Base-by-base conservation (phyloP, 495 filamentous ascomycete genomes). In the Jackrogersella minutella region DNA sequence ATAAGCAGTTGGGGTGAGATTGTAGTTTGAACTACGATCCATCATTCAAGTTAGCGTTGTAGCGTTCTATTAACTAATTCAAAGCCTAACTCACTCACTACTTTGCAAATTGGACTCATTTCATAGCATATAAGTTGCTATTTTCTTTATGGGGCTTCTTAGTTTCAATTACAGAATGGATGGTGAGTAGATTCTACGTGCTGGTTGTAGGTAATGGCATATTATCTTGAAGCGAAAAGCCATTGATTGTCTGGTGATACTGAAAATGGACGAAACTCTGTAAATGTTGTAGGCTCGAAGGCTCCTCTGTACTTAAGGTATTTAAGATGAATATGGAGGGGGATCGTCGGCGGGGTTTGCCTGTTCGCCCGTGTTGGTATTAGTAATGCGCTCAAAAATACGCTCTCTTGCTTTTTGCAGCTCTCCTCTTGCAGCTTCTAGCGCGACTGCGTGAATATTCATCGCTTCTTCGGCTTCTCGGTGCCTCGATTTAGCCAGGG, bases 371-470 rank as follows among this genome's bases (percentile, higher is more conserved):
- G 9, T 5, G 22, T 37, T 26, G 26, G 8, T 26, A 58, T 54
- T 16, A 60, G 67, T 11, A 44, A 66, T 43, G 40, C 58, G 66
- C 36, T 76, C 69, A 59, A 79, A 78, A 8, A 70, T 76, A 13
- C 22, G 41, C 52, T 69, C 68, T 46, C 80, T 74, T 30, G 72
- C 72, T 64, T 64, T 76, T 61, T 81, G 80, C 62, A 84, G 51
- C 43, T 76, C 74, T 40, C 47, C 47, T 50, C 80, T 70, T 19
- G 75, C 73, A 4, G 72, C 46, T 53, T 72, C 54, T 22, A 82
- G 58, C 7, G 62, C 55, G 51, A 52, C 62, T 26, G 74, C 73
- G 31, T 66, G 51, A 26, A 14, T 34, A 33, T 64, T 49, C 47
- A 77, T 52, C 17, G 72, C 70, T 28, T 34, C 39, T 31, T 69